phyloP scores from a whole-genome alignment of 2,329 filamentous ascomycete genomes.

The Pezicula radicicola region DNA sequence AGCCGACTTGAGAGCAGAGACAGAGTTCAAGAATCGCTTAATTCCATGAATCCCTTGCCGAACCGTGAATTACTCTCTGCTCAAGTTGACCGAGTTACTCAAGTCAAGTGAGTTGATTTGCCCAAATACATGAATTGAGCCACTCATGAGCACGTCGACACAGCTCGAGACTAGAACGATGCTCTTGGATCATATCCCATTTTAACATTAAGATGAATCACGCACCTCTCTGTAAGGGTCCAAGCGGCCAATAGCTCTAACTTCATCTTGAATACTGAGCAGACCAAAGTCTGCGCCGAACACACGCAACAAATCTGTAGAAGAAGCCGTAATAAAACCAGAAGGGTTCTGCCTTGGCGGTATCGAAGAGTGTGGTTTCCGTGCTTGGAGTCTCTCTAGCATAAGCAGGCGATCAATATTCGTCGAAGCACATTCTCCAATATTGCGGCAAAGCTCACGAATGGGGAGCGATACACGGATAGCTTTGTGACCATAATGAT shows the following conservation, averaged over 20 bases:
- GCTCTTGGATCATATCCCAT: too few species aligned
- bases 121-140: too few species aligned
- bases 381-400: slow-evolving; percentile 10
- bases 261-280: slow-evolving; percentile 17
- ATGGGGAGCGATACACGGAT: slow-evolving; percentile 91
- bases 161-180: too few species aligned
- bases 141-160: too few species aligned
- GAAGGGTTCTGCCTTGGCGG: slow-evolving; percentile 12
- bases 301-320: slow-evolving; percentile 15
- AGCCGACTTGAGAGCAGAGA: too few species aligned
- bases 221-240: slow-evolving; percentile 13
- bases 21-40: too few species aligned
- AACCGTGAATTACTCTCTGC: too few species aligned
- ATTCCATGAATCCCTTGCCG: too few species aligned
- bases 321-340: slow-evolving; percentile 16
- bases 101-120: too few species aligned
- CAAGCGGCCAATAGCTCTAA: slow-evolving; percentile 17
- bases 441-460: slow-evolving; percentile 81
- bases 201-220: too few species aligned
- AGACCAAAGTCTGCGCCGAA: slow-evolving; percentile 19
- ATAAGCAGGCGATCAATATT: slow-evolving; percentile 20
- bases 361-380: slow-evolving; percentile 9
- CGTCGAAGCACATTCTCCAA: slow-evolving; percentile 40
- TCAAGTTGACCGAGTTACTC: too few species aligned
- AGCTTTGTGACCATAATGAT: slow-evolving; percentile 69